Percentiles rank a stretch among this genome's conserved stretches.
Evolutionary conservation across 495 filamentous ascomycete genomes (phyloP).

Genomic region (Daldinia childiae): DNA sequence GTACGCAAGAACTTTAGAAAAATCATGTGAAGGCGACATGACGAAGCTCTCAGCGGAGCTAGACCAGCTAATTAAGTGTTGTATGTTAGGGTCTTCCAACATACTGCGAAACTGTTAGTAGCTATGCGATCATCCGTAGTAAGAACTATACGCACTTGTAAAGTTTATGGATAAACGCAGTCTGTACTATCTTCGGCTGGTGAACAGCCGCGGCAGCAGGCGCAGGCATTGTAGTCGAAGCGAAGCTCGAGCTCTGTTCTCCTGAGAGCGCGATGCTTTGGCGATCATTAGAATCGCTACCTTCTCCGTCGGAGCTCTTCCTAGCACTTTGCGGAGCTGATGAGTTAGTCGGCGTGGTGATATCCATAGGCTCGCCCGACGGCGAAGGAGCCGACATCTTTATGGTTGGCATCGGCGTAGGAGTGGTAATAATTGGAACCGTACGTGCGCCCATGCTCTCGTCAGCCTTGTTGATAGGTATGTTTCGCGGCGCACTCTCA

Average conservation of each 20-base stretch:
- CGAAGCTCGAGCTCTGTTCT: slow-evolving; percentile 42
- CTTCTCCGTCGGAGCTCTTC: slow-evolving; percentile 58
- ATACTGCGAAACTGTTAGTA: slow-evolving; percentile 72
- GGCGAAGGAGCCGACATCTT: slow-evolving; percentile 61
- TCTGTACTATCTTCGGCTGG: slow-evolving; percentile 97
- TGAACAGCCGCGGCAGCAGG: slow-evolving; percentile 84
- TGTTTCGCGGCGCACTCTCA: slow-evolving; percentile 58
- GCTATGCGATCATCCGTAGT: slow-evolving; percentile 10
- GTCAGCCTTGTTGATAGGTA: slow-evolving; percentile 49
- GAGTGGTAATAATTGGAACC: slow-evolving; percentile 56
- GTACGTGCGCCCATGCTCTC: slow-evolving; percentile 57
- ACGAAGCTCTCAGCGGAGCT: slow-evolving; percentile 94
- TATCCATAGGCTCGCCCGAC: slow-evolving; percentile 61
- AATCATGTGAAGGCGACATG: slow-evolving; percentile 96
- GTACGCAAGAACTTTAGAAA: slow-evolving; percentile 97
- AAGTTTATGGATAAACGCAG: slow-evolving; percentile 99
- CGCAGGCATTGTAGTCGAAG: slow-evolving; percentile 53
- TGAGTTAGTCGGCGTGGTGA: slow-evolving; percentile 57
- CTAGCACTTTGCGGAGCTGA: slow-evolving; percentile 54
- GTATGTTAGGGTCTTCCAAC: slow-evolving; percentile 92
- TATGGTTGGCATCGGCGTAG: slow-evolving; percentile 53
- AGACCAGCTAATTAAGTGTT: slow-evolving; percentile 97
- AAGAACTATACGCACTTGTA: slow-evolving; percentile 79
- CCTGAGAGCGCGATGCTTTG: slow-evolving; percentile 40
- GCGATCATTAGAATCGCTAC: slow-evolving; percentile 50